Percentiles rank a stretch among this genome's conserved stretches.
Conservation (phyloP, 176 grass and related monocot genomes). For the Ensete ventricosum region DNA sequence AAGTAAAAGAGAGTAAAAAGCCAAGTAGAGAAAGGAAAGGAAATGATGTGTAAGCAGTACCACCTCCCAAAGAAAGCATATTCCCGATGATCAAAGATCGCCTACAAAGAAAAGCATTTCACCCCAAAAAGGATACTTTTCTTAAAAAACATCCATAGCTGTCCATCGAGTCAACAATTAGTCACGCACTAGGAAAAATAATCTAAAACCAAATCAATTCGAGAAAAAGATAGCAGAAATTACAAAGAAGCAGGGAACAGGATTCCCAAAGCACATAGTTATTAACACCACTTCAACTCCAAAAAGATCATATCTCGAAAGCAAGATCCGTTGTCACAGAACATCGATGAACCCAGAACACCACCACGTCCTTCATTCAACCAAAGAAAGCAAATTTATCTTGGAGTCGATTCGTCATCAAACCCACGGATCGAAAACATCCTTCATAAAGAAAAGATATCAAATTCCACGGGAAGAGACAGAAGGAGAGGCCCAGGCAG, state of each 20-base stretch:
- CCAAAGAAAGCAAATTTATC: conserved; percentile 3
- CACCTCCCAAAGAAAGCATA: conserved; percentile 20
- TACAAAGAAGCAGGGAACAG: neutral
- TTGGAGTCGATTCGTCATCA: neutral
- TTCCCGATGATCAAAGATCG: neutral
- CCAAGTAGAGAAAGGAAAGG: neutral
- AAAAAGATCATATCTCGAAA: neutral
- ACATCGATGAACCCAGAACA: neutral
- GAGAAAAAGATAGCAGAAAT: neutral
- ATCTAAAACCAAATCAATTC: neutral
- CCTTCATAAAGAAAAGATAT: neutral
- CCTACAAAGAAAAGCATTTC: conserved; percentile 17
- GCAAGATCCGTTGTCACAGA: neutral
- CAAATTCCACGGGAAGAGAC: neutral
- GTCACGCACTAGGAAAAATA: neutral
- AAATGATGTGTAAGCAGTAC: conserved; percentile 8
- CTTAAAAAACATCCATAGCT: neutral
- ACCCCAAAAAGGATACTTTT: conserved; percentile 13
- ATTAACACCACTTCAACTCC: neutral
- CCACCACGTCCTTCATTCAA: neutral
- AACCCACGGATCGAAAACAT: neutral
- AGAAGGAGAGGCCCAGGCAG: neutral
- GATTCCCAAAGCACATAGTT: neutral
- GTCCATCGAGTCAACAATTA: conserved; percentile 3
- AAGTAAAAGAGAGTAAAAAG: neutral